phyloP scores from a whole-genome alignment of 2,329 filamentous ascomycete genomes.

The Pseudocercospora vitis region DNA sequence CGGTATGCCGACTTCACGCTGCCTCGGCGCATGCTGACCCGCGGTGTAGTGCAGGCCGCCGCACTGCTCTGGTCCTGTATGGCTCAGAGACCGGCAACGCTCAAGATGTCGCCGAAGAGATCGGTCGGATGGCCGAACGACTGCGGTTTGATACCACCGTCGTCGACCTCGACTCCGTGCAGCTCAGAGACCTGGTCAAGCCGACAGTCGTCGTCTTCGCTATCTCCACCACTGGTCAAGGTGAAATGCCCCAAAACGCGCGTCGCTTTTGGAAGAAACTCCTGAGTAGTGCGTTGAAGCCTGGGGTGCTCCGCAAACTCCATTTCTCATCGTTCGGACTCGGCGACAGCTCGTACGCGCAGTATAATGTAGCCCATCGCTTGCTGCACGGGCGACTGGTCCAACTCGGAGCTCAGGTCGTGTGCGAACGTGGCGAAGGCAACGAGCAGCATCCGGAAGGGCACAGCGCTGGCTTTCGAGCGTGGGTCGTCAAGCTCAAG shows the following conservation, averaged over 20 bases:
- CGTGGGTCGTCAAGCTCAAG: slow-evolving; percentile 57
- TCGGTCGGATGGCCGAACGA: slow-evolving; percentile 72
- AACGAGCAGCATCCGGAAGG: slow-evolving; percentile 94
- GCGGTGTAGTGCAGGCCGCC: slow-evolving; percentile 9
- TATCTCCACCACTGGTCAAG: slow-evolving; percentile 90
- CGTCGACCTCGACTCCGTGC: slow-evolving; percentile 72
- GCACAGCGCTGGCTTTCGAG: slow-evolving; percentile 50
- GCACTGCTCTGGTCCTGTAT: slow-evolving; percentile 73
- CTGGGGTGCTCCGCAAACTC: slow-evolving; percentile 66
- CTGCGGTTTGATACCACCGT: slow-evolving; percentile 76
- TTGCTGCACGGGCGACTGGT: slow-evolving; percentile 82
- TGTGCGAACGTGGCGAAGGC: slow-evolving; percentile 78
- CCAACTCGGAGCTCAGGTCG: slow-evolving; percentile 76
- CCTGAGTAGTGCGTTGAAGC: slow-evolving; percentile 72
- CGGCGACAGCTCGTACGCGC: slow-evolving; percentile 90
- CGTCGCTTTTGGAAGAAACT: slow-evolving; percentile 81
- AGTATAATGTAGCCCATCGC: slow-evolving; percentile 88
- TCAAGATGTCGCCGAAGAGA: slow-evolving; percentile 84
- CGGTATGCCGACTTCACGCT: slow-evolving; percentile 9
- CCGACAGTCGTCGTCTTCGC: slow-evolving; percentile 70
- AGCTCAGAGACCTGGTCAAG: slow-evolving; percentile 55
- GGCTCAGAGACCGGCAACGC: slow-evolving; percentile 94
- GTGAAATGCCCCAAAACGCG: slow-evolving; percentile 84
- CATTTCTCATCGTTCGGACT: slow-evolving; percentile 85
- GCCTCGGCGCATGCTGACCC: neutral